phyloP scores from a whole-genome alignment of 108 stramenopile genomes.

The Nitzschia putrida region DNA sequence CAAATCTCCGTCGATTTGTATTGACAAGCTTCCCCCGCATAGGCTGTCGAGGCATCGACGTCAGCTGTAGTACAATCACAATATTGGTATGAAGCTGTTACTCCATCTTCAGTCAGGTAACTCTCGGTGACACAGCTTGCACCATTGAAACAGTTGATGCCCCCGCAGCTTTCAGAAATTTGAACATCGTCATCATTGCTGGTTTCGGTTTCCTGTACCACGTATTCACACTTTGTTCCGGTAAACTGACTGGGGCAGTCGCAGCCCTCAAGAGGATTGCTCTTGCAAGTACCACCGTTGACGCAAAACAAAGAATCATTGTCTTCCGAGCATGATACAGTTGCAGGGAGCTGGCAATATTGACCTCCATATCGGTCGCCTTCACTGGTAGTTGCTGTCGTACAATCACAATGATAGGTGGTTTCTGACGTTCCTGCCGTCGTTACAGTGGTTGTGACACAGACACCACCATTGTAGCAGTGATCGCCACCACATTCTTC shows the following conservation, averaged over 20 bases:
- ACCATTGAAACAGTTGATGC: conserved; percentile 33
- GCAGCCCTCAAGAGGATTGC: conserved; percentile 18
- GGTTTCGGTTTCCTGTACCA: neutral
- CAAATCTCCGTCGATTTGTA: conserved; percentile 37
- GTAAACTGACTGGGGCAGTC: conserved; percentile 30
- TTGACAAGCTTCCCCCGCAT: conserved; percentile 35
- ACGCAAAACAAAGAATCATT: conserved; percentile 29
- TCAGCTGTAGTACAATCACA: conserved; percentile 35
- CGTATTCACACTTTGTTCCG: conserved; percentile 39
- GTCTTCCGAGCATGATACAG: neutral
- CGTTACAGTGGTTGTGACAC: conserved; percentile 15
- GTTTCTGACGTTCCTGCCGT: neutral
- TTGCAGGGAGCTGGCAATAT: conserved; percentile 19
- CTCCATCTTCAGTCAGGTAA: conserved; percentile 7
- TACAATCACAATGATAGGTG: conserved; percentile 55
- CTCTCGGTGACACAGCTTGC: conserved; percentile 16
- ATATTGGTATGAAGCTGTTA: neutral
- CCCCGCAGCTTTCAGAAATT: conserved; percentile 20
- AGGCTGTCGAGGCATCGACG: neutral
- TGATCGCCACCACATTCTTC: conserved; percentile 35
- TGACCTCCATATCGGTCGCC: conserved; percentile 17
- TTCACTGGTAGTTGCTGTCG: conserved; percentile 28
- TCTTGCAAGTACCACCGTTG: conserved; percentile 36
- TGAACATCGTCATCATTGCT: neutral
- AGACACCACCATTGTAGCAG: conserved; percentile 44